Conservation (phyloP, 805 yeast genomes). For the Lachancea lanzarotensis region DNA sequence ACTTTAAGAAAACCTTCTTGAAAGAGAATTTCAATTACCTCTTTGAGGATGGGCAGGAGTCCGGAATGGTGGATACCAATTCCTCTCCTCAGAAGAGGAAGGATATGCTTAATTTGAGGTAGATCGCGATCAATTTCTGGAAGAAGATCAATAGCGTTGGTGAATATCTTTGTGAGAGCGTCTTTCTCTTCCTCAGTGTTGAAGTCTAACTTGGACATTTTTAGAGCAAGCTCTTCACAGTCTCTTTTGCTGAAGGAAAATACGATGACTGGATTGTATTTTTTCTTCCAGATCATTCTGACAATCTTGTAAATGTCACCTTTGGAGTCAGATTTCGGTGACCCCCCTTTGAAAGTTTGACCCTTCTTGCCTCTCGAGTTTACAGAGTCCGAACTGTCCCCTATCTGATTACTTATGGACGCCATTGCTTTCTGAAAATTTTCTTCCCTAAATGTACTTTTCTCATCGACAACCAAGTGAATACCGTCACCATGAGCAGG, state of each 20-base stretch:
- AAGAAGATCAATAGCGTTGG: constrained; percentile 78
- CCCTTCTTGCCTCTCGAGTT: constrained; percentile 64
- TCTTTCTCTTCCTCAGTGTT: constrained; percentile 92
- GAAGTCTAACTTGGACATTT: constrained; percentile 93
- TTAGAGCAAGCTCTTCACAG: constrained; percentile 88
- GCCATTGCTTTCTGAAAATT: constrained; percentile 99
- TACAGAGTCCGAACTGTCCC: constrained; percentile 71
- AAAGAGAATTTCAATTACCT: constrained; percentile 90
- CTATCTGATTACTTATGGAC: constrained; percentile 70
- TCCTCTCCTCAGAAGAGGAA: constrained; percentile 87
- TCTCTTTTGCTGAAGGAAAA: constrained; percentile 97
- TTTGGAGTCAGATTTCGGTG: constrained; percentile 50
- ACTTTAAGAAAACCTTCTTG: constrained; percentile 96
- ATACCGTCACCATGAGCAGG: constrained; percentile 99
- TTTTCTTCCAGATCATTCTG: constrained; percentile 95
- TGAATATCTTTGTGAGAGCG: constrained; percentile 81
- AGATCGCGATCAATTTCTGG: constrained; percentile 88
- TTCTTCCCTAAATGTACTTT: constrained; percentile 92
- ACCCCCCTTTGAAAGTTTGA: constrained; percentile 80
- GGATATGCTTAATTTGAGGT: constrained; percentile 88
- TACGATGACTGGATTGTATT: constrained; percentile 96
- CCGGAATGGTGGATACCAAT: constrained; percentile 99
- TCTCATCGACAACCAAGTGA: constrained; percentile 95
- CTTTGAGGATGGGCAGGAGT: constrained; percentile 83
- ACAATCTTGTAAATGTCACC: constrained; percentile 94